Evolutionary conservation across 2,329 filamentous ascomycete genomes (phyloP).

Genomic region (Scopulariopsis brevicaulis): DNA sequence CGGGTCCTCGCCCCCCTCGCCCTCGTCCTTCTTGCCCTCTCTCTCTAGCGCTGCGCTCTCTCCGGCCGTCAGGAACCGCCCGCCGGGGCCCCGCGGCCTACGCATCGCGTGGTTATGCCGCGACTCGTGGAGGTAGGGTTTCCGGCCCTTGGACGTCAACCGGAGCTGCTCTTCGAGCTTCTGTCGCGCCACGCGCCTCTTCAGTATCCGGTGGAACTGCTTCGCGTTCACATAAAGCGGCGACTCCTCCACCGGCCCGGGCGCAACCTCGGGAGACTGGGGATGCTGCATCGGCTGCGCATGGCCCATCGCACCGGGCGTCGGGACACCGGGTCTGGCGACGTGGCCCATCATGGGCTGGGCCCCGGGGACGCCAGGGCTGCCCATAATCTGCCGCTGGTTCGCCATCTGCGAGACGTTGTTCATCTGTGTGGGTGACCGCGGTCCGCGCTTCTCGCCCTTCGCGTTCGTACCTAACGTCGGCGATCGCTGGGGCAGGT

Average conservation of each 20-base stretch:
- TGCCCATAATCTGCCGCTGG: constrained; percentile 59
- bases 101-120: constrained; percentile 98
- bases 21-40: constrained; percentile 30
- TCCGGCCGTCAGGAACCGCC: constrained; percentile 90
- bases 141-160: constrained; percentile 87
- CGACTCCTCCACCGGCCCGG: constrained; percentile 70
- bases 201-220: constrained; percentile 94
- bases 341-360: constrained; percentile 67
- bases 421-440: constrained; percentile 65
- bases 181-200: constrained; percentile 85
- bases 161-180: constrained; percentile 86
- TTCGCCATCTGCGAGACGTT: constrained; percentile 47
- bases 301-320: constrained; percentile 47
- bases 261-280: constrained; percentile 70
- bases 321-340: constrained; percentile 33
- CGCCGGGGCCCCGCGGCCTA: constrained; percentile 82
- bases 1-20: constrained; percentile 22
- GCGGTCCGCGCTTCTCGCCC: constrained; percentile 58
- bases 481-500: constrained; percentile 61
- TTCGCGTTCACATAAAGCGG: constrained; percentile 97
- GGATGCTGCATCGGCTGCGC: constrained; percentile 56
- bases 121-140: constrained; percentile 95
- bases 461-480: constrained; percentile 56
- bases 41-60: constrained; percentile 87
- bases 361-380: constrained; percentile 61